A percentile compares a stretch with the other conserved stretches of the same genome.
These are phyloP conservation scores for Rubia balearica DNA, from an alignment of 305 asterid genomes.

Conservation along the genomic window DNA sequence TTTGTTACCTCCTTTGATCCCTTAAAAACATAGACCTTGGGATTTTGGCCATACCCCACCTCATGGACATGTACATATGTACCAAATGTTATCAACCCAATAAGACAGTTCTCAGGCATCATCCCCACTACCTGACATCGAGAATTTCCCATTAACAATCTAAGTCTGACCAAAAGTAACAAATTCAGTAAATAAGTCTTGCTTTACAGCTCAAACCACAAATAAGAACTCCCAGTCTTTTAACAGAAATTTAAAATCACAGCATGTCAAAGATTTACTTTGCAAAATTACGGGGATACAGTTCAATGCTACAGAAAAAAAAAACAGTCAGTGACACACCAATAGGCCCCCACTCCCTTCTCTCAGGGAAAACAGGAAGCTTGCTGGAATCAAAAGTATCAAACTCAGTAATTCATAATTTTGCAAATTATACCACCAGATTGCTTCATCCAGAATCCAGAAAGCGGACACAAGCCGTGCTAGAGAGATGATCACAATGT, in stretches of 20 bases:
- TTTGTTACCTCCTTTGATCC: constrained; percentile 89
- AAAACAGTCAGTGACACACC: not conserved
- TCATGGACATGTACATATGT: constrained; percentile 88
- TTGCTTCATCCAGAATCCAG: no score
- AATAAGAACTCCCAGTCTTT: not conserved
- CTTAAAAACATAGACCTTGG: constrained; percentile 92
- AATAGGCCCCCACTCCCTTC: not conserved
- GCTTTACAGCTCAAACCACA: not conserved
- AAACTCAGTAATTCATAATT: not conserved
- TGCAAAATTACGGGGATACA: no score
- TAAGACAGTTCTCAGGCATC: constrained; percentile 84
- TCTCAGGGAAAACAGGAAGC: not conserved
- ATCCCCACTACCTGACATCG: constrained; percentile 71
- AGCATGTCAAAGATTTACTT: not conserved
- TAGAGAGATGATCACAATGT: not conserved
- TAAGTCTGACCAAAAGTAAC: not conserved
- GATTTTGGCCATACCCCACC: constrained; percentile 83
- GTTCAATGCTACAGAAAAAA: no score
- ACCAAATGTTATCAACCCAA: constrained; percentile 92
- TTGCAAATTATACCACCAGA: no score
- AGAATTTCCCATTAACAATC: not conserved
- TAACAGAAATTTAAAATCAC: not conserved
- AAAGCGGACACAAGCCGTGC: not conserved
- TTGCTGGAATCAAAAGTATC: not conserved
- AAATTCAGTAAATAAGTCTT: not conserved